phyloP scores from a whole-genome alignment of 768 basidiomycete species.

The Sarcomyxa edulis region DNA sequence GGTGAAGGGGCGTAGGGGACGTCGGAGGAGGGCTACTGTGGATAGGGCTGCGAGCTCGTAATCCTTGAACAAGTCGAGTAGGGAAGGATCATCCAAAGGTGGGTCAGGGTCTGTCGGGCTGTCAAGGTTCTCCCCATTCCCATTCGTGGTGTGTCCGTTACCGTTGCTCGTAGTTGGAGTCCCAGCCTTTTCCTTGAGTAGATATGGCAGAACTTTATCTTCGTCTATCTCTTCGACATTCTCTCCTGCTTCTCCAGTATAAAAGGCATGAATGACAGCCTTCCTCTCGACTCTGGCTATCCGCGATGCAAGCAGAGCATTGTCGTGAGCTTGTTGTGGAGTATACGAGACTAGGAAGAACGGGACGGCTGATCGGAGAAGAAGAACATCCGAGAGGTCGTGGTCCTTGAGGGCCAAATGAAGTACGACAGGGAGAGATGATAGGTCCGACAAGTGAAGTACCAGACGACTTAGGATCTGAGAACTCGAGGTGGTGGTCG shows the following conservation, averaged over 20 bases:
- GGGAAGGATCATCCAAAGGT: slow-evolving; percentile 18
- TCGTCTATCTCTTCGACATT: slow-evolving; percentile 48
- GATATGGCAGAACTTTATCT: slow-evolving; percentile 55
- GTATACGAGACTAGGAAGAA: slow-evolving; percentile 78
- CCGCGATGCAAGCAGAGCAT: slow-evolving; percentile 81
- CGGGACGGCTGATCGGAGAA: slow-evolving; percentile 74
- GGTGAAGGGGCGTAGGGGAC: slow-evolving; percentile 53
- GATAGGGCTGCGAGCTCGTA: slow-evolving; percentile 69
- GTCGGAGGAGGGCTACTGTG: slow-evolving; percentile 55
- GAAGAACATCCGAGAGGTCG: slow-evolving; percentile 72
- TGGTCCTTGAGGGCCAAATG: slow-evolving; percentile 59
- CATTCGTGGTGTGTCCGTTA: slow-evolving; percentile 26
- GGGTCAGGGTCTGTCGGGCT: slow-evolving; percentile 9
- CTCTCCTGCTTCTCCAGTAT: slow-evolving; percentile 34
- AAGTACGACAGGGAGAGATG: slow-evolving; percentile 59
- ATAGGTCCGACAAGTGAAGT: slow-evolving; percentile 63
- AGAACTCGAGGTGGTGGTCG: slow-evolving; percentile 39
- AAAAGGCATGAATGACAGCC: slow-evolving; percentile 85
- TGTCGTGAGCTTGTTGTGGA: slow-evolving; percentile 81
- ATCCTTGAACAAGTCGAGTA: slow-evolving; percentile 36
- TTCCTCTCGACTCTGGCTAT: slow-evolving; percentile 66
- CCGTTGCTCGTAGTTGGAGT: slow-evolving; percentile 28
- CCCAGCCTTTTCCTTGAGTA: slow-evolving; percentile 39
- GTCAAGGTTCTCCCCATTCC: slow-evolving; percentile 21
- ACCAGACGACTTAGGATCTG: slow-evolving; percentile 57